Evolutionary conservation across 2,329 filamentous ascomycete genomes (phyloP).

Genomic region (Aspergillus sp.): DNA sequence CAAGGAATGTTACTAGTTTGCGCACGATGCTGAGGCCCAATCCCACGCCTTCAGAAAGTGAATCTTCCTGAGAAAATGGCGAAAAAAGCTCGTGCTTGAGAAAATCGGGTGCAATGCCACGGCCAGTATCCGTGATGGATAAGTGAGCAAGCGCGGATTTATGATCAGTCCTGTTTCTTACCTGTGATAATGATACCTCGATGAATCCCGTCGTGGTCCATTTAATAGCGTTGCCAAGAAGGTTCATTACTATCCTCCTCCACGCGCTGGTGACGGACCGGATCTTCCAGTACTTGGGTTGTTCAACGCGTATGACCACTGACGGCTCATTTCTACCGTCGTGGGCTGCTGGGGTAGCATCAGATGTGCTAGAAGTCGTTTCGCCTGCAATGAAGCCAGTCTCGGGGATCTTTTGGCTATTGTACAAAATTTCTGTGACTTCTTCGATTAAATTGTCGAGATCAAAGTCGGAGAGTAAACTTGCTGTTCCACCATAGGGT

Average conservation of each 20-base stretch:
- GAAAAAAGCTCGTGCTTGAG: constrained; percentile 51
- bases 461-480: constrained; percentile 23
- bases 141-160: constrained; percentile 23
- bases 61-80: constrained; percentile 56
- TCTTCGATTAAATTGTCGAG: constrained; percentile 25
- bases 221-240: constrained; percentile 31
- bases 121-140: constrained; percentile 53
- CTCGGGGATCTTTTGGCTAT: constrained; percentile 13
- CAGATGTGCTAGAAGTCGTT: neutral
- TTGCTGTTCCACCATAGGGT: constrained; percentile 11
- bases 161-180: constrained; percentile 1
- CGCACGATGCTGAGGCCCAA: constrained; percentile 58
- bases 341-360: neutral
- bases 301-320: constrained; percentile 22
- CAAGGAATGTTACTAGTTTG: constrained; percentile 49
- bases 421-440: constrained; percentile 21
- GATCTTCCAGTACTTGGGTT: constrained; percentile 21
- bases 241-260: constrained; percentile 30
- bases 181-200: constrained; percentile 19
- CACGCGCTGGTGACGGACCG: constrained; percentile 23
- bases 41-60: constrained; percentile 51
- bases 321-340: constrained; percentile 11
- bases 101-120: constrained; percentile 54
- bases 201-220: constrained; percentile 27
- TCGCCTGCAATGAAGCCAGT: neutral